Base-by-base conservation (phyloP, 306 rosid species). In the Dalbergia oliveri region DNA sequence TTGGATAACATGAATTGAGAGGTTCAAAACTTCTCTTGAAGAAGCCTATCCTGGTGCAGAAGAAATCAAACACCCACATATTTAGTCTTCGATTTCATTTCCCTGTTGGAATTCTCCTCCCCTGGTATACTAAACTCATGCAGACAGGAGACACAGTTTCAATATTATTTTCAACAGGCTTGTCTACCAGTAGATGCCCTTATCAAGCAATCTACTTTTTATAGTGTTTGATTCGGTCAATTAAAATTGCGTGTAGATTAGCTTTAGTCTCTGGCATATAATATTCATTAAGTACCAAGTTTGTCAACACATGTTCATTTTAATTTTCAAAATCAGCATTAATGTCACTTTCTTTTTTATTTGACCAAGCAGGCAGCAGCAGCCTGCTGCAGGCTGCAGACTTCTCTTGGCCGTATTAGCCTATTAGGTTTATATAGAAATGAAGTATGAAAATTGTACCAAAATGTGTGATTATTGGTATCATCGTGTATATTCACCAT, bases 1-100 rank as follows among this genome's bases (percentile, higher is more conserved):
- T 87, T 23, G 92, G 90, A 47, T 89, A 88, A 63, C 89, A 87
- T 44, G 90, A 88, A 81, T 78, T 88, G 84, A 83, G 86, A 4
- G 97, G 91, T 56, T 78, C 78, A 8, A 88, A 88, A 67, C 66
- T 86, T 39, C 56, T 88, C 34, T 67, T 88, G 66, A 89, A 84
- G 83, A 91, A 91, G 51, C 90, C 90, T 23, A 19, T 81, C 51
- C 81, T 90, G 83, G 90, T 90, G 68, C 72, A 88, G 66, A 84
- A 77, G 88, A 91, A 91, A 83, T 26, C 31, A 26, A 26, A 26
- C 31, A 26, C 31, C 31, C 31, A 26, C 2, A 26, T 26, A 26
- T 26, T 26, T 26, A 26, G 31, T 26, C 31, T 26, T 26, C 1
- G 31, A 26, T 26, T 26, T 26, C 31, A 26, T 26, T 26, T 10